Evolutionary conservation across 169 alveolate species (phyloP), one percentile per base, ranked within the genome.

Genomic region (Plasmodium knowlesi): DNA sequence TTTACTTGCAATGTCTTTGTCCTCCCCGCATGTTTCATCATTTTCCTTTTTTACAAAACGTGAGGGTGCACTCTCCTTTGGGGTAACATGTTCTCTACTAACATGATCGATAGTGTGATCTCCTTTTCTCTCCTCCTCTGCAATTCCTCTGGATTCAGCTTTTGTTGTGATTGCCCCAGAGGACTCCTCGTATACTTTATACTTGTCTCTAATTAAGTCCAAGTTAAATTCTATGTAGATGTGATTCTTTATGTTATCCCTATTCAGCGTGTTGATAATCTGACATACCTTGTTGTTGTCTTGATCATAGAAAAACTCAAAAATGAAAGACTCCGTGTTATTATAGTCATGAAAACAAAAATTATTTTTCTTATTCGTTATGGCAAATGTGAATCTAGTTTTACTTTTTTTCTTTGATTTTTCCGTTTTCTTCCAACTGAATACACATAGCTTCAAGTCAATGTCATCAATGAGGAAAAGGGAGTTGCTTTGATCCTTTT

Each of bases 381-480:
- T 88, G n/a, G 96, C 94, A 79, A 96, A 96, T 9, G 97, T 89
- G 30, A 96, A 80, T n/a, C 97, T 86, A 37, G 95, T 96, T 92
- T 96, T 96, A 25, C 95, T 94, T 6, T 90, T 93, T 85, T 96
- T 96, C 88, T 96, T 96, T 0, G 97, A 94, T 72, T 96, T 96
- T 80, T 96, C 97, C 14, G 96, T 95, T 73, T 94, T 84, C 30
- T 84, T 89, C 97, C 97, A 96, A 88, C 95, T 95, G 28, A 96
- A 80, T 67, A 96, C 37, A 37, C 96, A 86, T 30, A 86, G 22
- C 32, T 86, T 86, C 8, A 86, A 54, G 39, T 86, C 93, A n/a
- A 86, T 73, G 30, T 86, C 93, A 74, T 86, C 85, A 37, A 86
- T 86, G 16, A 86, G 70, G 46, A 86, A 73, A 53, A 86, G 85